Base-by-base conservation (phyloP, 768 basidiomycete genomes). In the Daedalea quercina region DNA sequence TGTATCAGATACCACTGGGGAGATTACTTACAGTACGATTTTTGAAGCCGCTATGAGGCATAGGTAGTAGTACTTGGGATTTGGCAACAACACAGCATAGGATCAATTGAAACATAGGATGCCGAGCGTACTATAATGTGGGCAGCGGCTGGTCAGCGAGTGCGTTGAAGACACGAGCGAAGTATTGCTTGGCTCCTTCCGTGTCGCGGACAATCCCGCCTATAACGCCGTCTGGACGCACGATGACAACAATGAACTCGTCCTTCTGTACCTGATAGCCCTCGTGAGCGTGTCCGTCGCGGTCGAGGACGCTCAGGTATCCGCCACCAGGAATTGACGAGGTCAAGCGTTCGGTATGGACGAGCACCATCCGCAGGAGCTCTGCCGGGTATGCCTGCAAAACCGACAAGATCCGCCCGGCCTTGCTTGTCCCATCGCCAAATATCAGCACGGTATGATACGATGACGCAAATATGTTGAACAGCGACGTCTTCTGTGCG, bases 401-500 rank as follows among this genome's bases (percentile, higher is more conserved):
- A 9, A 8, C 9, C 4, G 13, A n/a, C 22, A 28, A 9, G 6
- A 40, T 22, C 7, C 13, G 13, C 8, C 11, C 48, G 40, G 25
- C 12, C 50, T 25, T 15, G 13, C 31, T 31, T 6, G 37, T 15
- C 24, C 17, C 17, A 7, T 43, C 68, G 68, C 51, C 75, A 74
- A 37, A 71, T 62, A 53, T 79, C 78, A 1, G 74, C 76, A 28
- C 75, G 70, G 78, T 80, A 50, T 23, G 42, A 17, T 23, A 43
- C 9, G 49, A 24, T 1, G 61, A 42, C 11, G 56, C 49, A 54
- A 69, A 69, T 4, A 67, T 22, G 15, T 61, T 53, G 55, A 70
- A 71, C 17, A 73, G 56, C 13, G 41, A 44, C 1, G 60, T 61
- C 23, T 37, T 28, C 26, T 49, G 41, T 1, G 52, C 52, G 2